A percentile compares a stretch with the other conserved stretches of the same genome.
Conservation (phyloP, 2,329 filamentous ascomycete species). For the Arthrobotrys sinensis region DNA sequence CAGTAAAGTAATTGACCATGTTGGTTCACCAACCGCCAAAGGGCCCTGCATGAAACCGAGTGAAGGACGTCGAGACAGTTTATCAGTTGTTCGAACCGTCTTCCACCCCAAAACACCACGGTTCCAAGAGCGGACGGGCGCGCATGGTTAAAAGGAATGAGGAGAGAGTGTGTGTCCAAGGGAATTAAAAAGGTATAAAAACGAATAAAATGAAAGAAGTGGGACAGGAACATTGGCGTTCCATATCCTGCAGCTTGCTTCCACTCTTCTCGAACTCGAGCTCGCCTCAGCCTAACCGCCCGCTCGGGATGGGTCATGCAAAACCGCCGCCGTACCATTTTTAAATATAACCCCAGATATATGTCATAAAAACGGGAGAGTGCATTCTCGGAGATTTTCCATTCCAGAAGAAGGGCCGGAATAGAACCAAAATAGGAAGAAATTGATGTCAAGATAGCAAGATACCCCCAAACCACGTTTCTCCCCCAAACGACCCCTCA, state of each 20-base stretch:
- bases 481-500: slow-evolving; percentile 16
- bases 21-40: slow-evolving; percentile 29
- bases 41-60: slow-evolving; percentile 18
- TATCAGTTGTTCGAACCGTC: slow-evolving; percentile 12
- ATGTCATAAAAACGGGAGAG: slow-evolving; percentile 28
- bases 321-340: slow-evolving; percentile 39
- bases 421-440: slow-evolving; percentile 23
- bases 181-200: slow-evolving; percentile 15
- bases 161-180: slow-evolving; percentile 16
- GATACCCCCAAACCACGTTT: slow-evolving; percentile 10
- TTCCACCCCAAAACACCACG: slow-evolving; percentile 1
- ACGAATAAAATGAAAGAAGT: slow-evolving; percentile 38
- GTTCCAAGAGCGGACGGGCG: slow-evolving; percentile 1
- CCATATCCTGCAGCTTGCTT: slow-evolving; percentile 42
- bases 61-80: slow-evolving; percentile 22
- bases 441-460: slow-evolving; percentile 25
- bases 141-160: neutral
- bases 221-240: slow-evolving; percentile 46
- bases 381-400: slow-evolving; percentile 28
- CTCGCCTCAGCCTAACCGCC: slow-evolving; percentile 45
- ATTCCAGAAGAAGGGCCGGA: neutral
- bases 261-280: slow-evolving; percentile 27
- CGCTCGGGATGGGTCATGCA: slow-evolving; percentile 48
- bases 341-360: slow-evolving; percentile 34
- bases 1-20: slow-evolving; percentile 15